Conservation (phyloP, 2,329 filamentous ascomycete species). For the Trichoderma koningiopsis region DNA sequence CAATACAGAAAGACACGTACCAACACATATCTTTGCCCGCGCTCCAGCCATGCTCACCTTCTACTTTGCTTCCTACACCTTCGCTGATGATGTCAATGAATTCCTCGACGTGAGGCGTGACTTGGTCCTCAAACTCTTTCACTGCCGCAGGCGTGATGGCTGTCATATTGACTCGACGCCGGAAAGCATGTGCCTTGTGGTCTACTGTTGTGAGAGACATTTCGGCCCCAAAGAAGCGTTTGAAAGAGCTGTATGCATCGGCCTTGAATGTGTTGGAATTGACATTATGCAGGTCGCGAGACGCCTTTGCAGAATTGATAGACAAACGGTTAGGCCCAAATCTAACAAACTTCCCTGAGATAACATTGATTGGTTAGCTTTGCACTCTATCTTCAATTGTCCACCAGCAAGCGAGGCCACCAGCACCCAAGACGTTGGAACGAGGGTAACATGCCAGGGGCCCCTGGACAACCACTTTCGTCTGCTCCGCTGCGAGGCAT, state of each 20-base stretch:
- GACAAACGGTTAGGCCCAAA: constrained; percentile 26
- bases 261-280: constrained; percentile 24
- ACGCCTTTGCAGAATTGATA: constrained; percentile 25
- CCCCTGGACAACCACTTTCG: not conserved
- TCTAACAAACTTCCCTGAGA: constrained; percentile 24
- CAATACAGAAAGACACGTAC: constrained; percentile 26
- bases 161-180: constrained; percentile 24
- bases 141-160: constrained; percentile 26
- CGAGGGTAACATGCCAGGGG: not conserved
- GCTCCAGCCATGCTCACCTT: constrained; percentile 25
- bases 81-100: constrained; percentile 23
- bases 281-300: constrained; percentile 20
- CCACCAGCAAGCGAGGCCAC: not conserved
- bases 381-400: not conserved
- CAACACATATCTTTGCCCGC: constrained; percentile 23
- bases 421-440: not conserved
- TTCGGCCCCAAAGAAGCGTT: constrained; percentile 25
- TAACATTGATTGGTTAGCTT: not conserved
- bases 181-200: constrained; percentile 26
- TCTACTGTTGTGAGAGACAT: constrained; percentile 28
- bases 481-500: not conserved
- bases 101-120: constrained; percentile 23
- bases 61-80: constrained; percentile 5
- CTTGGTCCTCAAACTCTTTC: constrained; percentile 24
- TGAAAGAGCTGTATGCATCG: constrained; percentile 25